Evolutionary conservation across 1,284 basidiomycete species (phyloP), one percentile per base, ranked within the genome.

Genomic region (Pseudozyma flocculosa): DNA sequence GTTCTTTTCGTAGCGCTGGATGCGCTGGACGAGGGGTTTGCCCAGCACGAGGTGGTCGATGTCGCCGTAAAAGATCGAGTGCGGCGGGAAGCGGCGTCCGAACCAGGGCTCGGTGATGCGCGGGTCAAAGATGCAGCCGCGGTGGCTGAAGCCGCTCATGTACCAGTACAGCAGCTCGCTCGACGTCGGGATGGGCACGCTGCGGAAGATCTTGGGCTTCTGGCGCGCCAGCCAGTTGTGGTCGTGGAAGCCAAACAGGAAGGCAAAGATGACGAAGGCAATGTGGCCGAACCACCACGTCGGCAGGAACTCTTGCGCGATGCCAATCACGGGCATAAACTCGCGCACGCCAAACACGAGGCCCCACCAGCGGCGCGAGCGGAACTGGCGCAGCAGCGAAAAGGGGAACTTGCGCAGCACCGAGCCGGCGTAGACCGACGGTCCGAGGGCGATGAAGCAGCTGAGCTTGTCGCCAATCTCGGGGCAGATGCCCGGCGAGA

Each of bases 81-180:
- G 71, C n/a, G 73, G 73, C 4, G 75, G 75, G 68, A 77, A 77
- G 37, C 51, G 43, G 14, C 45, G 23, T 1, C 72, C 68, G 70
- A 77, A 77, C 75, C 75, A 77, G 18, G 75, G 75, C 39, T 68
- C 56, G 7, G 50, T 52, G 40, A 73, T 59, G 37, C 67, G 65
- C 3, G 75, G 74, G 50, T 77, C 73, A 44, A 77, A 77, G 55
- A 77, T 71, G 57, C 75, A 77, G n/a, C 74, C 75, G 26, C 74
- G 72, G 46, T 68, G 64, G 11, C 64, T 62, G 54, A 75, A 77
- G 37, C 59, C 63, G 17, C 63, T 61, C 69, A 77, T 76, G 69
- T 76, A 77, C 61, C 67, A 77, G 66, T 77, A 76, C 47, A 77
- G 68, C 30, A 77, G 58, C 55, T 77, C 75, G 23, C 67, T 68